Evolutionary conservation across 176 grass and related monocot species (phyloP).

Genomic region (Musa acuminata): DNA sequence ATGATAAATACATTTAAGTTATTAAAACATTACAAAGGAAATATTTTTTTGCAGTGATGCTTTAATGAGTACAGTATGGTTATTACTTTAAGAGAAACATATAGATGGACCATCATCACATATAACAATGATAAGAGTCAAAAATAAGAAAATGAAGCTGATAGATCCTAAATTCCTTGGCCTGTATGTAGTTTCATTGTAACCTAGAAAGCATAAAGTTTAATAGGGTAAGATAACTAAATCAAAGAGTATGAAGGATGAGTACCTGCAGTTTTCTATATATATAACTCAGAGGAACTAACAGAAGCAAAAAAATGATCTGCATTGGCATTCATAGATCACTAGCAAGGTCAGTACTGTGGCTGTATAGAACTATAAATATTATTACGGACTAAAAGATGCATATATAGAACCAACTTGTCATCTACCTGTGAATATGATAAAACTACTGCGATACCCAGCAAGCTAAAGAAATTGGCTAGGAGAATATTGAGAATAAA

Average conservation of each 20-base stretch:
- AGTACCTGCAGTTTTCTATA: slow-evolving; percentile 81
- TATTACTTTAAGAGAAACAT: background rate
- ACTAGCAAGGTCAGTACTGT: slow-evolving; percentile 20
- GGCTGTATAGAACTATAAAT: background rate
- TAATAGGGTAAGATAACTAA: slow-evolving; percentile 6
- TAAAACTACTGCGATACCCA: slow-evolving; percentile 68
- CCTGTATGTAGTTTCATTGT: background rate
- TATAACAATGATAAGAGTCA: background rate
- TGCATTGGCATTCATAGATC: slow-evolving; percentile 30
- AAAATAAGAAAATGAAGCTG: background rate
- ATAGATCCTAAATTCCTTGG: background rate
- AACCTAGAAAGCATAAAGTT: slow-evolving; percentile 5
- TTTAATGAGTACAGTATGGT: background rate
- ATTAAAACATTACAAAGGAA: background rate
- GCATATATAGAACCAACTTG: slow-evolving; percentile 7
- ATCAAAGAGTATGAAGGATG: slow-evolving; percentile 3
- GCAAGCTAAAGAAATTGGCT: slow-evolving; percentile 80
- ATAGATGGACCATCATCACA: background rate
- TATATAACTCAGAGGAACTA: slow-evolving; percentile 75
- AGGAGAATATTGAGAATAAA: slow-evolving; percentile 95
- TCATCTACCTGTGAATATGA: slow-evolving; percentile 82
- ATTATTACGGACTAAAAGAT: background rate
- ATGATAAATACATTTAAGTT: background rate
- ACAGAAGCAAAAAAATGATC: slow-evolving; percentile 63
- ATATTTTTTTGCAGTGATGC: background rate